These are phyloP conservation scores for Venustampulla echinocandica DNA, from an alignment of 495 filamentous ascomycete genomes.

Conservation along the genomic window DNA sequence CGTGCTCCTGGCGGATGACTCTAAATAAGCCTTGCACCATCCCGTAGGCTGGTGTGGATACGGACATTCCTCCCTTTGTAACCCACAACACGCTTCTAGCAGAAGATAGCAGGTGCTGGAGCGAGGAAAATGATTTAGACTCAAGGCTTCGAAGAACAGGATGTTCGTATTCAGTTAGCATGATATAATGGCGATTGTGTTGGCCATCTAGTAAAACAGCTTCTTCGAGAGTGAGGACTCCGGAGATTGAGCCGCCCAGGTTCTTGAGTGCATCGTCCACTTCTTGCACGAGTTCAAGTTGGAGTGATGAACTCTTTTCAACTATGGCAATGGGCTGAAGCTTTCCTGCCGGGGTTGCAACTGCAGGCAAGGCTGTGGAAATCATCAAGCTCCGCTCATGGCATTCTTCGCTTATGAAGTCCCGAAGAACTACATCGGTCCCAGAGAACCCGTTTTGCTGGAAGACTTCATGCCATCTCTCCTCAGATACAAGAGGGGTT, in stretches of 20 bases:
- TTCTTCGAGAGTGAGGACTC: conserved; percentile 1
- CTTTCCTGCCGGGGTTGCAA: background rate
- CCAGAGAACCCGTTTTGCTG: background rate
- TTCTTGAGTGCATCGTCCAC: background rate
- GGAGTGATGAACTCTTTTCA: background rate
- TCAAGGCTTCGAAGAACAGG: conserved; percentile 2
- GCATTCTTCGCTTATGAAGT: background rate
- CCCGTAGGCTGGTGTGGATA: background rate
- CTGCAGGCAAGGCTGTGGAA: background rate
- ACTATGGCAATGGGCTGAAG: background rate
- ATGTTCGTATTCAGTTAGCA: conserved; percentile 3
- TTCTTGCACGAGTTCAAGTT: background rate
- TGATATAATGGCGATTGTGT: conserved; percentile 6
- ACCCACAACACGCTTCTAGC: conserved; percentile 27
- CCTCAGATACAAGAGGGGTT: background rate
- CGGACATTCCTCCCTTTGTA: conserved; percentile 5
- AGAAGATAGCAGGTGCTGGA: conserved; percentile 29
- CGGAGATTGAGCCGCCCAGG: background rate
- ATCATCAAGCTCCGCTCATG: background rate
- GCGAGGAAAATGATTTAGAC: conserved; percentile 21
- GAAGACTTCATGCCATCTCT: background rate
- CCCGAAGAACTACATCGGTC: background rate
- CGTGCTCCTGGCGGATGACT: background rate
- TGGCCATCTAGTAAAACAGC: background rate
- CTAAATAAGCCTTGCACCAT: background rate